Conservation (phyloP, 1,139 yeast species). For the Scheffersomyces cryptocercus region DNA sequence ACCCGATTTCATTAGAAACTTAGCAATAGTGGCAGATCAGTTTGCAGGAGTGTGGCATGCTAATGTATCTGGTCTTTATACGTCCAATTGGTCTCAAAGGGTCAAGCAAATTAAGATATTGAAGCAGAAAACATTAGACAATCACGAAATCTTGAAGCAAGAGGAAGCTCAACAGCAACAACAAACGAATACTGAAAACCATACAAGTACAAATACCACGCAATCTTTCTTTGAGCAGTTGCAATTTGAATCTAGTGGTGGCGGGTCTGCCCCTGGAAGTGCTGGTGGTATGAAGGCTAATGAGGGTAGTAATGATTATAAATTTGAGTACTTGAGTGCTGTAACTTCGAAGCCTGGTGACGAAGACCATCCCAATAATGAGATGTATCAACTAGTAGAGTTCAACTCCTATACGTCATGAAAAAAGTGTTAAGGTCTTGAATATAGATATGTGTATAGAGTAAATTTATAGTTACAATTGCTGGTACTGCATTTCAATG, state of each 20-base stretch:
- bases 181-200: constrained; percentile 6
- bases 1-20: constrained; percentile 64
- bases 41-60: constrained; percentile 78
- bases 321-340: constrained; percentile 19
- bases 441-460: background rate
- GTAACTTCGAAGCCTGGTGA: background rate
- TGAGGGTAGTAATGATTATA: constrained; percentile 8
- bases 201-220: constrained; percentile 20
- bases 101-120: constrained; percentile 57
- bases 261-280: background rate
- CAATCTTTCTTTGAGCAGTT: constrained; percentile 32
- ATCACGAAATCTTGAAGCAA: constrained; percentile 26
- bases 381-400: constrained; percentile 40
- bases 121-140: constrained; percentile 40
- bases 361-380: constrained; percentile 22
- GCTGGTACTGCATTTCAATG: background rate
- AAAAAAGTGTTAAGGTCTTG: background rate
- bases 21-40: constrained; percentile 66
- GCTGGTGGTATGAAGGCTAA: constrained; percentile 8
- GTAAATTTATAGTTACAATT: background rate
- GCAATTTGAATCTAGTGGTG: constrained; percentile 15
- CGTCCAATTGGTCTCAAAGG: constrained; percentile 68
- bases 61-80: constrained; percentile 46
- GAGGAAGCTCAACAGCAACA: constrained; percentile 15
- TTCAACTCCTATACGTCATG: constrained; percentile 43